These are phyloP conservation scores for Microbotryomycetes sp. DNA, from an alignment of 1,284 basidiomycete species.

Conservation along the genomic window DNA sequence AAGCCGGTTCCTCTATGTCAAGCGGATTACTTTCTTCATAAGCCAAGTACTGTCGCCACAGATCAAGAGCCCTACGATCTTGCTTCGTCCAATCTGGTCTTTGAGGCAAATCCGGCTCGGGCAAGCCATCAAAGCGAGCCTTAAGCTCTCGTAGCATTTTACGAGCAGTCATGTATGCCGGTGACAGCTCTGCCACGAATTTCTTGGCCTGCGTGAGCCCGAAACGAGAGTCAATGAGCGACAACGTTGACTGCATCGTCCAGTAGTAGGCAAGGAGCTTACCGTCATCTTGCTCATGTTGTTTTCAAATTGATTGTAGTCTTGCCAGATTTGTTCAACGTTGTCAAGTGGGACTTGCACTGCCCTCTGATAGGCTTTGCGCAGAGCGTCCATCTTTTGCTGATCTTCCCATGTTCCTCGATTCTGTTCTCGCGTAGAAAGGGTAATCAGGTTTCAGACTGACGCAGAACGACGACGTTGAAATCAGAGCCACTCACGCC, in stretches of 20 bases:
- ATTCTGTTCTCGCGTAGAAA: constrained; percentile 46
- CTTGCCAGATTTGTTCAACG: constrained; percentile 88
- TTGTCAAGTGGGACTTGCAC: constrained; percentile 91
- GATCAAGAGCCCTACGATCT: constrained; percentile 67
- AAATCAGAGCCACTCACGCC: constrained; percentile 51
- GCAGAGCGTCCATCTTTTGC: constrained; percentile 86
- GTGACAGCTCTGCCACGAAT: constrained; percentile 78
- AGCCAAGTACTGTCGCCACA: constrained; percentile 87
- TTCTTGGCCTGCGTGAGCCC: constrained; percentile 66
- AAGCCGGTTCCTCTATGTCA: constrained; percentile 71
- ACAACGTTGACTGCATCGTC: neutral
- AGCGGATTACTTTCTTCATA: constrained; percentile 96
- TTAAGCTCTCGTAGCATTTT: constrained; percentile 78
- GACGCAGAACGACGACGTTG: neutral
- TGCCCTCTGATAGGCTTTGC: constrained; percentile 87
- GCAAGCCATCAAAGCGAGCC: constrained; percentile 45
- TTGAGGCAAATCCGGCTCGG: constrained; percentile 53
- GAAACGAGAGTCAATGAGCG: neutral
- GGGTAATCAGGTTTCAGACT: neutral
- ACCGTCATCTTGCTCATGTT: constrained; percentile 82
- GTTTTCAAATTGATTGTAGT: constrained; percentile 90
- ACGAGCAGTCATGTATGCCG: constrained; percentile 86
- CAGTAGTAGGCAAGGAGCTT: constrained; percentile 28
- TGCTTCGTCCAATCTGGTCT: constrained; percentile 60
- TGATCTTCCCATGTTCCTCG: constrained; percentile 88